Conservation (phyloP, 2,329 filamentous ascomycete species). For the Ramularia endophylla region DNA sequence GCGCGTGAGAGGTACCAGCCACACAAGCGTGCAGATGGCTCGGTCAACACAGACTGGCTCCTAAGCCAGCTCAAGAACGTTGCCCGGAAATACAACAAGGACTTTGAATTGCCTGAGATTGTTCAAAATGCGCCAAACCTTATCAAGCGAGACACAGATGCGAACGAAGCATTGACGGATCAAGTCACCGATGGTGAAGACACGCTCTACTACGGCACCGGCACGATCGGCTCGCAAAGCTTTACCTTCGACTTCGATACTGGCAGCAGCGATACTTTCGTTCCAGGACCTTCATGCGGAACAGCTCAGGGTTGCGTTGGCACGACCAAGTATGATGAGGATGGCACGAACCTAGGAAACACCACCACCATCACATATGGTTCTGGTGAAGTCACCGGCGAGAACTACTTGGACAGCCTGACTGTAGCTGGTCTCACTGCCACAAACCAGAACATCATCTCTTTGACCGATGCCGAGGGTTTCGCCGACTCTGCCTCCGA, state of each 20-base stretch:
- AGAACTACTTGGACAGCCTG: constrained; percentile 24
- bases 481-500: constrained; percentile 20
- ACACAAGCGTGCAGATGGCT: constrained; percentile 11
- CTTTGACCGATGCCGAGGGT: constrained; percentile 21
- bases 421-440: constrained; percentile 21
- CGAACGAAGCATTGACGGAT: constrained; percentile 16
- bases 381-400: constrained; percentile 19
- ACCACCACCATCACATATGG: constrained; percentile 23
- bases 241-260: constrained; percentile 25
- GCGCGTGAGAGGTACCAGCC: constrained; percentile 7
- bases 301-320: constrained; percentile 17
- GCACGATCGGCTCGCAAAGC: constrained; percentile 11
- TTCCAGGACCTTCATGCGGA: constrained; percentile 20
- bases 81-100: constrained; percentile 15
- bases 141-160: constrained; percentile 12
- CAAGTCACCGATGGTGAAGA: constrained; percentile 10
- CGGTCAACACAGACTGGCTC: constrained; percentile 14
- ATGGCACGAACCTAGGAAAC: constrained; percentile 18
- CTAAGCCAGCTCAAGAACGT: constrained; percentile 10
- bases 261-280: constrained; percentile 20
- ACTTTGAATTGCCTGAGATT: constrained; percentile 11
- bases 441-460: constrained; percentile 21
- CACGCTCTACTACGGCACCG: constrained; percentile 15
- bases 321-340: constrained; percentile 17
- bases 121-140: constrained; percentile 7